phyloP scores from a whole-genome alignment of 345 rosid species.

The Syzygium grande region DNA sequence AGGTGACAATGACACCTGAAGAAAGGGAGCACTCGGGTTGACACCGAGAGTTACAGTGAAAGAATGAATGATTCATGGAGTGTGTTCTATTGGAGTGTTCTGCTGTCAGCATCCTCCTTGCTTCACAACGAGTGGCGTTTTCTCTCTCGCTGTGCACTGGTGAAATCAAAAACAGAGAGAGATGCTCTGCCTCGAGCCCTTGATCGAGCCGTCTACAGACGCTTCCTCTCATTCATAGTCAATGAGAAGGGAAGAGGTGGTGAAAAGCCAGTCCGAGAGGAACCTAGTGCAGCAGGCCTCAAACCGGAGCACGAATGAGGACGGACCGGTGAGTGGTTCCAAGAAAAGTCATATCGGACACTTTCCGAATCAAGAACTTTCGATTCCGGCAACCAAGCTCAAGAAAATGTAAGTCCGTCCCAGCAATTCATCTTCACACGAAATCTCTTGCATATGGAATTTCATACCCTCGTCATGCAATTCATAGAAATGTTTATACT shows the following conservation, averaged over 20 bases:
- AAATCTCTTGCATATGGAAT: no score
- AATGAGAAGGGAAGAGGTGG: not conserved
- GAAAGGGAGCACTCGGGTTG: not conserved
- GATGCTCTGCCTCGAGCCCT: not conserved
- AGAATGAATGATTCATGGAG: not conserved
- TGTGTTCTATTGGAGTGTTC: not conserved
- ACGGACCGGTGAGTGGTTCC: not conserved
- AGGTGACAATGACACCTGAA: not conserved
- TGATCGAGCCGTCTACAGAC: not conserved
- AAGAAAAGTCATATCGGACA: not conserved
- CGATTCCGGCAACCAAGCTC: no score
- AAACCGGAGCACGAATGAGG: not conserved
- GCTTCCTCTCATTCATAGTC: not conserved
- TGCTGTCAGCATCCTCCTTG: not conserved
- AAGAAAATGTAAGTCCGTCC: no score
- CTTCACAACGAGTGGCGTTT: not conserved
- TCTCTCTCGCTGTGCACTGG: not conserved
- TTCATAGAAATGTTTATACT: no score
- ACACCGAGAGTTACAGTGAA: not conserved
- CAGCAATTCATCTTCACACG: no score
- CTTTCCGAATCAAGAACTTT: not conserved
- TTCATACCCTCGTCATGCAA: no score
- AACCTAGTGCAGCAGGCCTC: not conserved
- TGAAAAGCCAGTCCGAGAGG: not conserved
- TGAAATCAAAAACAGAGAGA: no score